These are phyloP conservation scores for Solanum hybrid DNA, from an alignment of 305 asterid species.

Conservation along the genomic window DNA sequence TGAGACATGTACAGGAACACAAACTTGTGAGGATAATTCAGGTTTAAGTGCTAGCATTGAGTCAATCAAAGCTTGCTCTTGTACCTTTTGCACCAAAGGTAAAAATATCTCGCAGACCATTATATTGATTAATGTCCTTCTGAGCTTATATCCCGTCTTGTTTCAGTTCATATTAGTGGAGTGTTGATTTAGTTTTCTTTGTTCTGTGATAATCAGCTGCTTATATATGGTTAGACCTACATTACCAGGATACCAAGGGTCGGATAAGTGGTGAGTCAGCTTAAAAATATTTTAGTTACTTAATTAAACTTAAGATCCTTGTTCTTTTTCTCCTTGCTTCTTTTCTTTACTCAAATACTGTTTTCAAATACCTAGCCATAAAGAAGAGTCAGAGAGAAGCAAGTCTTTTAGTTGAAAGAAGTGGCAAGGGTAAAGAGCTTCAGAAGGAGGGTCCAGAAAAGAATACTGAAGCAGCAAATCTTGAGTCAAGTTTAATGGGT, in stretches of 20 bases:
- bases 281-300: not conserved
- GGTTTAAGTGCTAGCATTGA: conserved; percentile 21
- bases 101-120: not conserved
- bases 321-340: not conserved
- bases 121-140: not conserved
- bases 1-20: conserved; percentile 34
- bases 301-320: not conserved
- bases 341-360: not conserved
- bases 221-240: conserved; percentile 74
- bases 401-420: conserved; percentile 54
- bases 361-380: conserved; percentile 29
- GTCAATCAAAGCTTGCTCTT: conserved; percentile 51
- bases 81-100: conserved; percentile 89
- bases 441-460: conserved; percentile 33
- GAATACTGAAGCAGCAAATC: conserved; percentile 18
- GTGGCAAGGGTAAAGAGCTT: conserved; percentile 27
- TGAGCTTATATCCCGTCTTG: not conserved
- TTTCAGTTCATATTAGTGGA: not conserved
- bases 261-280: conserved; percentile 52
- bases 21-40: conserved; percentile 30
- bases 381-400: conserved; percentile 73
- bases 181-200: conserved; percentile 5
- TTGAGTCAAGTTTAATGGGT: conserved; percentile 51
- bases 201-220: conserved; percentile 46
- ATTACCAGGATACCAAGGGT: conserved; percentile 69